phyloP scores from a whole-genome alignment of 1,284 basidiomycete species.

The Serendipita sp. region DNA sequence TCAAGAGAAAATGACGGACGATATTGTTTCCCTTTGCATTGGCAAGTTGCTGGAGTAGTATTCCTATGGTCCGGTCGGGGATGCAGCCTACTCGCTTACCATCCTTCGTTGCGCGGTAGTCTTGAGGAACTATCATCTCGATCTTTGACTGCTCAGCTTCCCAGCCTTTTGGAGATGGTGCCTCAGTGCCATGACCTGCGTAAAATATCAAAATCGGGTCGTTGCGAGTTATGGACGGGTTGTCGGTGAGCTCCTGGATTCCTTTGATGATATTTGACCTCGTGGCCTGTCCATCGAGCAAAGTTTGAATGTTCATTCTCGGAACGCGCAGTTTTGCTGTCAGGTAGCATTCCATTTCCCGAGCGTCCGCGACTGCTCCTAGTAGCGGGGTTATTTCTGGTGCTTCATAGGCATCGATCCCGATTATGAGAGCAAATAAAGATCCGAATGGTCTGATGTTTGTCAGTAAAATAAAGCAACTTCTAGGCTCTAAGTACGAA shows the following conservation, averaged over 20 bases:
- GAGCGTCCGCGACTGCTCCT: no score
- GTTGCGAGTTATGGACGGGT: constrained; percentile 39
- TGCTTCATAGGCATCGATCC: no score
- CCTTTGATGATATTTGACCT: constrained; percentile 41
- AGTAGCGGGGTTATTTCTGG: no score
- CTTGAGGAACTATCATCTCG: constrained; percentile 47
- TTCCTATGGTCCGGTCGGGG: constrained; percentile 45
- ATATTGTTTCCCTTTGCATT: constrained; percentile 49
- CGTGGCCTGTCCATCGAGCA: constrained; percentile 29
- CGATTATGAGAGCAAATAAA: no score
- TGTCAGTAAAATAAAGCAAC: no score
- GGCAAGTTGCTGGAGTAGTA: constrained; percentile 40
- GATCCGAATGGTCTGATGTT: no score
- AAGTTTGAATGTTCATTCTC: no score
- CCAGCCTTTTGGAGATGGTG: constrained; percentile 28
- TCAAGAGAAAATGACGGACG: constrained; percentile 7
- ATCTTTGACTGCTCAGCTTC: constrained; percentile 24
- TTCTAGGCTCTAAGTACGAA: no score
- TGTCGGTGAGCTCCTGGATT: constrained; percentile 42
- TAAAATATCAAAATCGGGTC: constrained; percentile 55
- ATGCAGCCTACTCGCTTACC: constrained; percentile 38
- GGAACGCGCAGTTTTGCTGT: no score
- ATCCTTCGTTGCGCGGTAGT: constrained; percentile 25
- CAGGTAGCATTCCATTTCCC: no score
- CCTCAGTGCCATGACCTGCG: constrained; percentile 49